These are phyloP conservation scores for Cladosporium sp. DNA, from an alignment of 2,329 filamentous ascomycete genomes.

Conservation along the genomic window DNA sequence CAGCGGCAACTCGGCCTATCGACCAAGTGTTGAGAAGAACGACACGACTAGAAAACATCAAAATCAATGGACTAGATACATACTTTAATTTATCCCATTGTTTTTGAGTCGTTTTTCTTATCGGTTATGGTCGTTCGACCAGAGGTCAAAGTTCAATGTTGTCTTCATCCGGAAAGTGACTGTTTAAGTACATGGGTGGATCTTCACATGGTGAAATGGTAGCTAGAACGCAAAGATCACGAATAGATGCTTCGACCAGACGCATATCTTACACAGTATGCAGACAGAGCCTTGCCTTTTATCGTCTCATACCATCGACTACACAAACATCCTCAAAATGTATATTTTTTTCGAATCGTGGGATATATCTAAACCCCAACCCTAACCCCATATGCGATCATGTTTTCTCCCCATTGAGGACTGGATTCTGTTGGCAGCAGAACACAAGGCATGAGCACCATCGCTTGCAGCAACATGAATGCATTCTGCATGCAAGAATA, in stretches of 20 bases:
- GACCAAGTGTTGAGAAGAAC: not conserved
- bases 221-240: not conserved
- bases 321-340: too few species aligned
- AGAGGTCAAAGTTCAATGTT: too few species aligned
- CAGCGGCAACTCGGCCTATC: too few species aligned
- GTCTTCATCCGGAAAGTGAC: too few species aligned
- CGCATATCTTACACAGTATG: not conserved
- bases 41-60: not conserved
- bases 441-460: not conserved
- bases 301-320: too few species aligned
- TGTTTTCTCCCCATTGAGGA: not conserved
- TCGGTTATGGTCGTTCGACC: too few species aligned
- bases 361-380: not conserved
- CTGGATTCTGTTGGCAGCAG: not conserved
- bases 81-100: too few species aligned
- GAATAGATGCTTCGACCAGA: not conserved
- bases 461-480: not conserved
- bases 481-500: not conserved
- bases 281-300: too few species aligned
- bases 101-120: too few species aligned
- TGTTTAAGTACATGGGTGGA: too few species aligned
- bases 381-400: not conserved
- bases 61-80: too few species aligned
- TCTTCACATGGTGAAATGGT: not conserved
- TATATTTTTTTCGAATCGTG: not conserved